These are phyloP conservation scores for Penicillium vulpinum DNA, from an alignment of 2,329 filamentous ascomycete genomes.

Conservation along the genomic window DNA sequence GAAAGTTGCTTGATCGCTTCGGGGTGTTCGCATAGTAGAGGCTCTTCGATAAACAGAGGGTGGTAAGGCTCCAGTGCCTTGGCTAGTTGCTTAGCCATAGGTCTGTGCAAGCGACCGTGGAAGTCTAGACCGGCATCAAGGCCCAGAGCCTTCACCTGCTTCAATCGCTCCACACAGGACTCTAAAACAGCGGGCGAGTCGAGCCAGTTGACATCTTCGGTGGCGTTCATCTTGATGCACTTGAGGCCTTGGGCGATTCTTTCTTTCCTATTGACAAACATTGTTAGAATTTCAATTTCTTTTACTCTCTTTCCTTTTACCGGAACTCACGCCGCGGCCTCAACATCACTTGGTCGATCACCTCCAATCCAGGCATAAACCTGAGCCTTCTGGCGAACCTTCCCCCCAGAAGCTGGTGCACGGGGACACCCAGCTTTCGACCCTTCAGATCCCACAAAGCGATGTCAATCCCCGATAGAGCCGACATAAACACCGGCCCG, in stretches of 20 bases:
- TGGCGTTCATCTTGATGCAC: conserved; percentile 76
- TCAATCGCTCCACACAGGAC: conserved; percentile 65
- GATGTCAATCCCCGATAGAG: conserved; percentile 74
- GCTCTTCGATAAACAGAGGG: conserved; percentile 75
- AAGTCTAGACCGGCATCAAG: conserved; percentile 78
- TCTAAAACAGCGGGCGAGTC: conserved; percentile 68
- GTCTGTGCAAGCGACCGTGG: conserved; percentile 73
- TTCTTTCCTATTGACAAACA: conserved; percentile 38
- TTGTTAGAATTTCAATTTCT: neutral
- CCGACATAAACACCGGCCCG: conserved; percentile 78
- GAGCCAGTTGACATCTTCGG: conserved; percentile 73
- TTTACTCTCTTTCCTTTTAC: neutral
- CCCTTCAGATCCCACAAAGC: conserved; percentile 79
- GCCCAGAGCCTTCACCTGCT: conserved; percentile 67
- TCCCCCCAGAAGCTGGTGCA: conserved; percentile 76
- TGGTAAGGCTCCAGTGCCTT: conserved; percentile 65
- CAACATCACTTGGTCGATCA: conserved; percentile 68
- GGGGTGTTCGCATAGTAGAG: conserved; percentile 67
- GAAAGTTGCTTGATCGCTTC: conserved; percentile 65
- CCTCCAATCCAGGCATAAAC: conserved; percentile 81
- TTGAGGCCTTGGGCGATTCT: conserved; percentile 44
- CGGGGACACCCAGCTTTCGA: conserved; percentile 62
- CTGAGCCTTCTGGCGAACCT: conserved; percentile 66
- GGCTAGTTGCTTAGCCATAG: conserved; percentile 76
- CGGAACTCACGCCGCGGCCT: conserved; percentile 49